Evolutionary conservation across 352 stramenopile species (phyloP), one percentile per base, ranked within the genome.

Genomic region (Halophytophthora polymorphica): DNA sequence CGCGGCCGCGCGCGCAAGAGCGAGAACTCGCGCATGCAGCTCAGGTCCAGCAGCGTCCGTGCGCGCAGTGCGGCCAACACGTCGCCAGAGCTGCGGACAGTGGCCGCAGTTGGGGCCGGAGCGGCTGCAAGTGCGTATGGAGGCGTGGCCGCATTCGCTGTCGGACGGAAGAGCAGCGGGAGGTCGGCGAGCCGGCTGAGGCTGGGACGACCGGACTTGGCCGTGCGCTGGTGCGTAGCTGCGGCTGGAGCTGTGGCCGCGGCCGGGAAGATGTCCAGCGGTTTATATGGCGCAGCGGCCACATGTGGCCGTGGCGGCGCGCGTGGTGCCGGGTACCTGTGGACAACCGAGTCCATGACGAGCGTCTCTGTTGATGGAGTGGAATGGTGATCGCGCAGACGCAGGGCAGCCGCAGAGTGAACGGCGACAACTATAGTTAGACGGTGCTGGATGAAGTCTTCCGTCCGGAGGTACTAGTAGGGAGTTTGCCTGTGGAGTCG

Each of bases 1-100:
- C 67, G 41, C 0, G 69, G 72, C 25, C 70, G 78, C 31, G 46
- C 43, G 17, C 64, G 69, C 1, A 69, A 50, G 18, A 78, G 50
- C 10, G 69, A 76, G 39, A 83, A 81, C 45, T 80, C 70, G 33
- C 72, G 52, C 72, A 83, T 83, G 49, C 72, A 83, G 4, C 41
- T 54, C 41, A 79, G 77, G 37, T 83, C 72, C 6, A 83, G 50
- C 34, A 83, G 54, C 14, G 72, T 77, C 29, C 54, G 67, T 15
- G 54, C 63, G 6, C 72, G 69, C 6, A 83, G 48, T 3, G 53
- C 54, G 8, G 62, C 55, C 14, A 83, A 51, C 11, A 83, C 69
- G 21, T 42, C 45, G 2, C 44, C 36, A 29, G 59, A n/a, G 2
- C 15, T n/a, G 13, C 15, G 48, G 3, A 45, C 51, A 4, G 40